Percentiles rank a stretch among this genome's conserved stretches.
These are phyloP conservation scores for Protoeuglena noctilucae DNA, from an alignment of 139 green algal species.

Conservation along the genomic window DNA sequence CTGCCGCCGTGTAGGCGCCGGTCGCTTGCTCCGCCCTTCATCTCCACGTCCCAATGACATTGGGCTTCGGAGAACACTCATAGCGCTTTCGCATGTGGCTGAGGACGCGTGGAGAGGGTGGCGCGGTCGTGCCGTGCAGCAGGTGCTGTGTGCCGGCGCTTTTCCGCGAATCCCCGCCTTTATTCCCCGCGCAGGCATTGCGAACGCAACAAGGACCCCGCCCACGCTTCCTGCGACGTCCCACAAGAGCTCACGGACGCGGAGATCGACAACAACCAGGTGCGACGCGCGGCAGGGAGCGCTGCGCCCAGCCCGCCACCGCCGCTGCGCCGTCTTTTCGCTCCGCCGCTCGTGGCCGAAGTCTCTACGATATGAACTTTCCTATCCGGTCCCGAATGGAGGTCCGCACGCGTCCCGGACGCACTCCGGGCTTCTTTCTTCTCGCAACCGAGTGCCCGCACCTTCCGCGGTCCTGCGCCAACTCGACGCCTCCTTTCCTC, in stretches of 20 bases:
- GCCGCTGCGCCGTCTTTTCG: not conserved
- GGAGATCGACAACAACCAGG: slow-evolving; percentile 50
- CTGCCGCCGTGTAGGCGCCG: not conserved
- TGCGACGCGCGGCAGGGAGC: not conserved
- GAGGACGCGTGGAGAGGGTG: not conserved
- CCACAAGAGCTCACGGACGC: slow-evolving; percentile 67
- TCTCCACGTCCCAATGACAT: not conserved
- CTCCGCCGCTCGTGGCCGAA: not conserved
- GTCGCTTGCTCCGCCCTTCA: not conserved
- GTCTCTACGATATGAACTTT: too few relatives aligned
- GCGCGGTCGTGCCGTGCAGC: too few relatives aligned
- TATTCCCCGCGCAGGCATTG: slow-evolving; percentile 50
- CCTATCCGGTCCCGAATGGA: too few relatives aligned
- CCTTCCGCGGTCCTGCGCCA: not conserved
- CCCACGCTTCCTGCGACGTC: slow-evolving; percentile 43
- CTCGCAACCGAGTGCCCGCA: not conserved
- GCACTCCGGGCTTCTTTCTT: not conserved
- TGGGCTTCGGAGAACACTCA: too few relatives aligned
- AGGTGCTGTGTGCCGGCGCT: not conserved
- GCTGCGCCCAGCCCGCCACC: not conserved
- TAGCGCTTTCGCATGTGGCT: slow-evolving; percentile 6
- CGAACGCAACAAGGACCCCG: slow-evolving; percentile 46
- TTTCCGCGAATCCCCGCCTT: too few relatives aligned
- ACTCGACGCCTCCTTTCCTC: not conserved
- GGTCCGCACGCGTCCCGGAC: not conserved